Evolutionary conservation across 1,139 yeast genomes (phyloP), one percentile per base, ranked within the genome.

Genomic region (Protomyces gravidus): DNA sequence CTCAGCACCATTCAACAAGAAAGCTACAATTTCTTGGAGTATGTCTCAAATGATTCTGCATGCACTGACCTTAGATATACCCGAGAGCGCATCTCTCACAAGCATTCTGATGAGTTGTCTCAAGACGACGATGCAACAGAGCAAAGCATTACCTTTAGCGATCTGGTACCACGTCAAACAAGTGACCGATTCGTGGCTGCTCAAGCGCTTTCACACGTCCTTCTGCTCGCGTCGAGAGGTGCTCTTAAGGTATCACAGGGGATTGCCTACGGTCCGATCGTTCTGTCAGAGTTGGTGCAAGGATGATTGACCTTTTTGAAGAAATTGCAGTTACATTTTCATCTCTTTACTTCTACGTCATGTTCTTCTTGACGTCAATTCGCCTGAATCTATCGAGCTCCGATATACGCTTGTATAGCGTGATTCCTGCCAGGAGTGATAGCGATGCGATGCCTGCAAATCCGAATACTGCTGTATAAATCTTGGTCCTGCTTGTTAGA

Each of bases 211-310:
- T 42, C 61, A 47, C 65, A 62, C 36, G 53, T 62, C 6, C 47
- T 63, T 13, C 13, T 62, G n/a, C 51, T 63, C 9, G 61, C 63
- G n/a, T 42, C 58, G n/a, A 55, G 40, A 1, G 65, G 64, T 1
- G 64, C 60, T 1, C 9, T 63, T 13, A 33, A 45, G 11, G 60
- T 62, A 23, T 52, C 36, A 5, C 64, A 62, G 39, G 27, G 47
- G 11, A 32, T 5, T 3, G 25, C 61, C 5, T 60, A 40, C 23
- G 55, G 48, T 7, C 23, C 40, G 3, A 61, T 61, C 15, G 25
- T 26, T 4, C 25, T 61, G 30, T 30, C 36, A 7, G 40, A 28
- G 5, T 27, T 50, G 55, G 21, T 50, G 42, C 23, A 36, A 17
- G 5, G 23, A n/a, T n/a, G 21, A 13, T 30, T 30, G 36, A 30